phyloP scores from a whole-genome alignment of 169 alveolate species.

The Plasmodium gonderi region DNA sequence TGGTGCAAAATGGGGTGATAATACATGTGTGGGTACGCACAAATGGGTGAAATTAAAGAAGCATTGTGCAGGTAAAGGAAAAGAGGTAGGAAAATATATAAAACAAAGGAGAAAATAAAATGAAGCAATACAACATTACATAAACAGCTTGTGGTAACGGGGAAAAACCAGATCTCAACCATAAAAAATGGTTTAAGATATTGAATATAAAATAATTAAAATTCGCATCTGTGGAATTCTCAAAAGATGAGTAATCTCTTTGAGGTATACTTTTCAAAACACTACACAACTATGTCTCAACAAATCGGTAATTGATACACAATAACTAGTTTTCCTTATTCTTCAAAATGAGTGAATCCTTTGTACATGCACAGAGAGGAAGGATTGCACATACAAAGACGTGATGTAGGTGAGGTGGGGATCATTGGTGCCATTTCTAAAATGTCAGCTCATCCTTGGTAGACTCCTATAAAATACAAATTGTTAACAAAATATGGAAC shows the following conservation, averaged over 20 bases:
- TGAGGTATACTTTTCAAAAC: not conserved
- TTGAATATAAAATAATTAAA: not conserved
- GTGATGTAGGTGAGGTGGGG: too few relatives aligned
- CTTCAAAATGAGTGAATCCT: not conserved
- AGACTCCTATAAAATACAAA: constrained; percentile 61
- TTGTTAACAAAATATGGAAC: not conserved
- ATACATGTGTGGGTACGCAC: too few relatives aligned
- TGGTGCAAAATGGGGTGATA: too few relatives aligned
- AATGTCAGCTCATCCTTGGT: constrained; percentile 62
- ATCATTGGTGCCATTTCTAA: not conserved
- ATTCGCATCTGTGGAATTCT: not conserved
- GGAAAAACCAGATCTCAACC: too few relatives aligned
- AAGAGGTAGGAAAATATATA: too few relatives aligned
- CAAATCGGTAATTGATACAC: not conserved
- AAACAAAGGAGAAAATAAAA: not conserved
- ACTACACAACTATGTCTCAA: not conserved
- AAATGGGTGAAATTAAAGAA: too few relatives aligned
- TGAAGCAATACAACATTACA: not conserved
- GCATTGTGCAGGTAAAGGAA: not conserved
- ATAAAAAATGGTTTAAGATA: too few relatives aligned
- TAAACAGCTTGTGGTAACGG: not conserved
- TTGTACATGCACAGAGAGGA: not conserved
- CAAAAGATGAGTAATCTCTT: not conserved
- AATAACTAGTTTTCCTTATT: not conserved
- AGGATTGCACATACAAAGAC: too few relatives aligned